phyloP scores from a whole-genome alignment of 208 protist genomes.

The Leishmania turanica region DNA sequence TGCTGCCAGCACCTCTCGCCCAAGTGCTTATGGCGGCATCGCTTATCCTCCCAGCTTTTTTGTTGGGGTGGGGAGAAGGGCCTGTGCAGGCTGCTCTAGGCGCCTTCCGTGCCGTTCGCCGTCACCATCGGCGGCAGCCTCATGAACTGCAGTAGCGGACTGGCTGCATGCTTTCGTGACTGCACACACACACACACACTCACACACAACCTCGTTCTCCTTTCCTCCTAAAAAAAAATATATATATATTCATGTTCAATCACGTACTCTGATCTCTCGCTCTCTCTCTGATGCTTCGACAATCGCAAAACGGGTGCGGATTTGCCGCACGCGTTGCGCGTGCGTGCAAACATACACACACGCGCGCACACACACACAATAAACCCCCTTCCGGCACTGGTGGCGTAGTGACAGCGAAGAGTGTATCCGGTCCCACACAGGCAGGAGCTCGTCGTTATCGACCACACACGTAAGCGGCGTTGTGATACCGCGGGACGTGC shows the following conservation, averaged over 20 bases:
- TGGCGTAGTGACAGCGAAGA: not conserved
- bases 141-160: not conserved
- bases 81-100: not conserved
- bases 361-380: conserved; percentile 13
- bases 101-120: not conserved
- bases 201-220: not conserved
- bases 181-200: too few species aligned
- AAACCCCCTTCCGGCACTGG: not conserved
- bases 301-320: not conserved
- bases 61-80: not conserved
- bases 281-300: not conserved
- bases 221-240: conserved; percentile 11
- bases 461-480: not conserved
- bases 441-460: not conserved
- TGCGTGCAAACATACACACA: conserved; percentile 27
- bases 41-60: not conserved
- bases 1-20: not conserved
- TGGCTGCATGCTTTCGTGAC: not conserved
- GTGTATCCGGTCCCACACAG: not conserved
- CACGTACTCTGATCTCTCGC: not conserved
- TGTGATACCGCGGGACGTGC: not conserved
- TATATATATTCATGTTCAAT: not conserved
- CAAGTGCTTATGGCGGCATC: not conserved
- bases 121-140: not conserved
- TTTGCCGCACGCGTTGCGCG: conserved; percentile 17